Conservation (phyloP, 2,329 filamentous ascomycete genomes). For the Botrytis fabae region DNA sequence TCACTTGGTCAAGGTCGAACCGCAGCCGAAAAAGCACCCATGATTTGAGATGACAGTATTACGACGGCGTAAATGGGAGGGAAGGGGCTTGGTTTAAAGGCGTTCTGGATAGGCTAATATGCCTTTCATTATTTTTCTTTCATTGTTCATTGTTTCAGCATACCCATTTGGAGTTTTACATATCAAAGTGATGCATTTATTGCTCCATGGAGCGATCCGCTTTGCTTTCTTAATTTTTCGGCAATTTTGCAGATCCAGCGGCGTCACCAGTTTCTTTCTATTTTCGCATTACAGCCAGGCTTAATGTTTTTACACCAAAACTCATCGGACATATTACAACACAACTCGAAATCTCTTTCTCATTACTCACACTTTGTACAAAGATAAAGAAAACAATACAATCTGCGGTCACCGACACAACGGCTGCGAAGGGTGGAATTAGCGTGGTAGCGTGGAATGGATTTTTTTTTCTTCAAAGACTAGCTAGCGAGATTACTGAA, state of each 20-base stretch:
- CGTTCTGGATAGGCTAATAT: slow-evolving; percentile 38
- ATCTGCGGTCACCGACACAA: slow-evolving; percentile 21
- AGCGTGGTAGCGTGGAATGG: not conserved
- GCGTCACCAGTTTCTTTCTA: slow-evolving; percentile 10
- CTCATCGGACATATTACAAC: not conserved
- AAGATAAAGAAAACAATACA: slow-evolving; percentile 16
- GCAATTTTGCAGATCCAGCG: slow-evolving; percentile 9
- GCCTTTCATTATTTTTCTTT: slow-evolving; percentile 33
- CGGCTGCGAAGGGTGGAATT: slow-evolving; percentile 15
- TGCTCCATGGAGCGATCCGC: slow-evolving; percentile 15
- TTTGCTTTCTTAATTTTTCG: slow-evolving; percentile 19
- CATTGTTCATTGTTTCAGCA: slow-evolving; percentile 35
- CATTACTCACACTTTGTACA: slow-evolving; percentile 17
- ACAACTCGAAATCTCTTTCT: slow-evolving; percentile 16
- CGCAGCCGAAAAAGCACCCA: slow-evolving; percentile 37
- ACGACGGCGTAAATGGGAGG: slow-evolving; percentile 32
- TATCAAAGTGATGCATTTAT: slow-evolving; percentile 21
- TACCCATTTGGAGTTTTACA: slow-evolving; percentile 34
- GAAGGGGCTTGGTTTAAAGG: slow-evolving; percentile 31
- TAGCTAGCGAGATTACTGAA: not conserved
- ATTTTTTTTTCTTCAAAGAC: not conserved
- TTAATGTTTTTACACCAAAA: slow-evolving; percentile 24
- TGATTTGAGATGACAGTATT: slow-evolving; percentile 35
- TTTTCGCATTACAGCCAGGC: slow-evolving; percentile 21
- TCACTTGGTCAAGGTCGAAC: slow-evolving; percentile 38